These are phyloP conservation scores for Ocimum tenuiflorum DNA, from an alignment of 257 asterid species.

Conservation along the genomic window DNA sequence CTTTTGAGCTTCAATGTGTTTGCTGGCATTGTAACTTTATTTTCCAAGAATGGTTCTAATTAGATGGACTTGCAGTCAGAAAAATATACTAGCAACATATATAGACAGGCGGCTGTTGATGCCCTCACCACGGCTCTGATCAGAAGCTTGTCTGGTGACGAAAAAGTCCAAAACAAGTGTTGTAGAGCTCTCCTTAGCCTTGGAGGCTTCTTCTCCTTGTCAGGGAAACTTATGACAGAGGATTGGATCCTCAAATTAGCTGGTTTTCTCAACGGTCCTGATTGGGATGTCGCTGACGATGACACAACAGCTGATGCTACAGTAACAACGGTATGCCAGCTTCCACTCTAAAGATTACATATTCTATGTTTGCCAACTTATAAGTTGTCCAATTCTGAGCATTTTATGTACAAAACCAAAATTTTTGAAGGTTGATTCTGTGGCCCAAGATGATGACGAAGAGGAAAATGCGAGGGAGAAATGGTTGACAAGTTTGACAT, in stretches of 20 bases:
- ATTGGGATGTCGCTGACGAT: conserved; percentile 35
- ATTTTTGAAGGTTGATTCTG: conserved; percentile 12
- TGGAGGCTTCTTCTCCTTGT: conserved; percentile 66
- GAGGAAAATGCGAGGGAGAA: conserved; percentile 53
- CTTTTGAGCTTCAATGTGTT: background rate
- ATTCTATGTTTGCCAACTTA: background rate
- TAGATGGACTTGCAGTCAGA: conserved; percentile 43
- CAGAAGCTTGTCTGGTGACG: conserved; percentile 44
- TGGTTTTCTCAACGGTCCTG: conserved; percentile 66
- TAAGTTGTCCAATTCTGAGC: background rate
- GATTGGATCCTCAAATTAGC: conserved; percentile 70
- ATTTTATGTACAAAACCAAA: background rate
- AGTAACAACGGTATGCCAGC: conserved; percentile 27
- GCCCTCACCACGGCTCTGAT: conserved; percentile 46
- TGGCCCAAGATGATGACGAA: conserved; percentile 29
- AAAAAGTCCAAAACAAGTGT: conserved; percentile 41
- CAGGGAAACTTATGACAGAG: conserved; percentile 82
- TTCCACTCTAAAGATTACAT: background rate
- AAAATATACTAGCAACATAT: conserved; percentile 19
- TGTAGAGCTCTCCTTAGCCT: conserved; percentile 59
- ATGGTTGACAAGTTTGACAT: conserved; percentile 51
- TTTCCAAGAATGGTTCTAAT: background rate
- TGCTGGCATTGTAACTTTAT: background rate
- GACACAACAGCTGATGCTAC: conserved; percentile 22
- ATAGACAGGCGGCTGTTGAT: conserved; percentile 61